These are phyloP conservation scores for Przewalskia tangutica DNA, from an alignment of 257 asterid genomes.

Conservation along the genomic window DNA sequence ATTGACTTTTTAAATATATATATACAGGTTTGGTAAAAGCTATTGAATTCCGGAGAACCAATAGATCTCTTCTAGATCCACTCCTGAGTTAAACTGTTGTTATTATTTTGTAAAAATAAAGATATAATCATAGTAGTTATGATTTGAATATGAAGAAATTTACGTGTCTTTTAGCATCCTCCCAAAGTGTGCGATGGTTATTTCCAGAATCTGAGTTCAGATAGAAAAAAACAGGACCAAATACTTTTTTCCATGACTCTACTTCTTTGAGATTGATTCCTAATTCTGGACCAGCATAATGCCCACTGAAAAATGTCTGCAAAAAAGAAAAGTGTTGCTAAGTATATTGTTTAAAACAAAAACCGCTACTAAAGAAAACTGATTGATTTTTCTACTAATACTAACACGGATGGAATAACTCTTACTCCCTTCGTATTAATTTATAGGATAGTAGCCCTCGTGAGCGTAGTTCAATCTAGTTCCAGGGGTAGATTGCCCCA, in stretches of 20 bases:
- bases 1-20: too few relatives aligned
- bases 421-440: too few relatives aligned
- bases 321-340: background rate
- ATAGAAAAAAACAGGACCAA: slow-evolving; percentile 72
- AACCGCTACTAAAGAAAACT: background rate
- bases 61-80: too few relatives aligned
- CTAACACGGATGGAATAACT: background rate
- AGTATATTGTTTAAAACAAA: background rate
- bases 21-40: too few relatives aligned
- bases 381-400: background rate
- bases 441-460: too few relatives aligned
- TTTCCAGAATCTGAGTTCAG: slow-evolving; percentile 40
- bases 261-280: slow-evolving; percentile 42
- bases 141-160: background rate
- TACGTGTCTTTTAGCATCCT: slow-evolving; percentile 72
- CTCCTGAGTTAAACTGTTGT: too few relatives aligned
- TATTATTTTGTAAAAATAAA: too few relatives aligned
- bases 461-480: too few relatives aligned
- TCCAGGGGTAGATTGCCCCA: too few relatives aligned
- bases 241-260: slow-evolving; percentile 79
- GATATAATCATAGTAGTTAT: too few relatives aligned
- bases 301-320: slow-evolving; percentile 55
- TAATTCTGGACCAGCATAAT: slow-evolving; percentile 56
- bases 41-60: too few relatives aligned
- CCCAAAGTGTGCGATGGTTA: slow-evolving; percentile 45